These are phyloP conservation scores for Dictyostelium brefeldianum DNA, from an alignment of 78 protist genomes.

Conservation along the genomic window DNA sequence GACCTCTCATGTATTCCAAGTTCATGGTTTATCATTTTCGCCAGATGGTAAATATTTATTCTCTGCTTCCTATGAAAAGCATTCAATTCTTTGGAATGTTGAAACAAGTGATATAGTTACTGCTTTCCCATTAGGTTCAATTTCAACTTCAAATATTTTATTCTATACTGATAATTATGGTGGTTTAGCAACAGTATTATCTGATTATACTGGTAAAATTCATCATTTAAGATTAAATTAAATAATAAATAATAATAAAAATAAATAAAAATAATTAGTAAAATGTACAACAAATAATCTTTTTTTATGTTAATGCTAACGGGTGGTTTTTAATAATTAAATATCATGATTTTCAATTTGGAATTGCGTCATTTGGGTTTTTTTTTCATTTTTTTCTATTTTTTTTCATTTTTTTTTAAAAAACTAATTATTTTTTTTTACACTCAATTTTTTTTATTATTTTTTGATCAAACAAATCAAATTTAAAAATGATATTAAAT, in stretches of 20 bases:
- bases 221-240: constrained; percentile 47
- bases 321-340: no score
- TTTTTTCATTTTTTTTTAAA: background rate
- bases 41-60: constrained; percentile 40
- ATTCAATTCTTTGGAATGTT: constrained; percentile 61
- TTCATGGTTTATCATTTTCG: constrained; percentile 39
- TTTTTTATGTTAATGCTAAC: no score
- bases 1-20: constrained; percentile 21
- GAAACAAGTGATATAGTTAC: background rate
- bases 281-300: background rate
- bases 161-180: constrained; percentile 14
- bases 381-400: background rate
- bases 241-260: background rate
- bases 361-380: background rate
- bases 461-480: background rate
- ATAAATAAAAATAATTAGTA: background rate
- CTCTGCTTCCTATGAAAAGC: constrained; percentile 57
- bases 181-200: constrained; percentile 1
- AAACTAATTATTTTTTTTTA: background rate
- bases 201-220: constrained; percentile 76
- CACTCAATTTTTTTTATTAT: background rate
- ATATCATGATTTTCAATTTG: no score
- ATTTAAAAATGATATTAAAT: background rate
- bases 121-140: constrained; percentile 48
- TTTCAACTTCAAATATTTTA: constrained; percentile 58